These are phyloP conservation scores for Hordeum vulgare DNA, from an alignment of 176 grass and related monocot species.

Conservation along the genomic window DNA sequence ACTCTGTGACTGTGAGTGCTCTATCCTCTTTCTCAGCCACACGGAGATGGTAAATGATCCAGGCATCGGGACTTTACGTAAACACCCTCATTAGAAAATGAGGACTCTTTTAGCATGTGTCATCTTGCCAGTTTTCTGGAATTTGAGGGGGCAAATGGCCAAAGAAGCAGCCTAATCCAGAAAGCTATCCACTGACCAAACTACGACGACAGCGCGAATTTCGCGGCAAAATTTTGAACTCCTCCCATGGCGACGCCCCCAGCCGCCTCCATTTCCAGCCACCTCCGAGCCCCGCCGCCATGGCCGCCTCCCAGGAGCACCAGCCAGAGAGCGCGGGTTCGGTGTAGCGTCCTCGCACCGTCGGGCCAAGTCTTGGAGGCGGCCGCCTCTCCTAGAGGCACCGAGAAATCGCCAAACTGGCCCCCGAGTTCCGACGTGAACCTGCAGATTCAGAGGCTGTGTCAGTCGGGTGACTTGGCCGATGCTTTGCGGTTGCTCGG, in stretches of 20 bases:
- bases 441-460: constrained; percentile 35
- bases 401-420: neutral
- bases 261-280: constrained; percentile 16
- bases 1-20: neutral
- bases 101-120: neutral
- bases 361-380: neutral
- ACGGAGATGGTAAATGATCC: neutral
- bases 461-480: constrained; percentile 24
- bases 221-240: constrained; percentile 27
- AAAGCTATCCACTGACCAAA: constrained; percentile 12
- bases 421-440: constrained; percentile 16
- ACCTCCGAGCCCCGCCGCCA: constrained; percentile 35
- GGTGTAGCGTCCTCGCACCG: constrained; percentile 22
- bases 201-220: neutral
- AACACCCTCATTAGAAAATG: neutral
- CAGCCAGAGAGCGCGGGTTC: neutral
- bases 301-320: constrained; percentile 32
- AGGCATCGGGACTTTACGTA: neutral
- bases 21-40: constrained; percentile 33
- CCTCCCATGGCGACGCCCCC: constrained; percentile 20
- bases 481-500: constrained; percentile 43
- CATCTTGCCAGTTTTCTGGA: neutral
- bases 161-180: constrained; percentile 13
- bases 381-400: neutral
- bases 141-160: neutral